Conservation (phyloP, 1,284 basidiomycete species). For the Retiboletus flavoniger region DNA sequence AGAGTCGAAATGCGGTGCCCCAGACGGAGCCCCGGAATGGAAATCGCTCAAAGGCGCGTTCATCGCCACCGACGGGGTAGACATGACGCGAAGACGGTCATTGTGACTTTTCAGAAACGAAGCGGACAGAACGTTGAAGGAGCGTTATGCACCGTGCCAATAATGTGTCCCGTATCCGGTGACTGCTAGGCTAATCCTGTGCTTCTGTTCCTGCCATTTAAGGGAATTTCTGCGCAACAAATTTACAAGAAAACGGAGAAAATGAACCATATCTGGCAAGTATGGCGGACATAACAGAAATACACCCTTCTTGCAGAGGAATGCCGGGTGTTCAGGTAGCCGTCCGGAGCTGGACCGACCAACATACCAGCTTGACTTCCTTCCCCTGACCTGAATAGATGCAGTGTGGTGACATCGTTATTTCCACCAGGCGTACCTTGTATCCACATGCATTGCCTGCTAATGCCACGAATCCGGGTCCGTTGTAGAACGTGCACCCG, state of each 20-base stretch:
- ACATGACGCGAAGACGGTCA: constrained; percentile 28
- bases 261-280: constrained; percentile 3
- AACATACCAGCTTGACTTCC: constrained; percentile 9
- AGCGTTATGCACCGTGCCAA: constrained; percentile 6
- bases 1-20: constrained; percentile 32
- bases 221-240: neutral
- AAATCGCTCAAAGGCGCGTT: constrained; percentile 18
- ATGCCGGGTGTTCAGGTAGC: constrained; percentile 22
- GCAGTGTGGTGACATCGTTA: constrained; percentile 25
- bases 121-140: constrained; percentile 8
- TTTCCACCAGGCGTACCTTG: constrained; percentile 15
- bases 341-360: constrained; percentile 19
- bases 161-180: constrained; percentile 25
- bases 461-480: constrained; percentile 2
- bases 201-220: constrained; percentile 6
- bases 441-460: constrained; percentile 24
- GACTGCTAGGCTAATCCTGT: constrained; percentile 27
- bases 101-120: constrained; percentile 10
- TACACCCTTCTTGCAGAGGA: constrained; percentile 1
- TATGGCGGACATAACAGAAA: constrained; percentile 5
- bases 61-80: constrained; percentile 32
- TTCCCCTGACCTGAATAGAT: constrained; percentile 15
- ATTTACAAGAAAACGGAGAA: neutral
- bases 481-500: neutral
- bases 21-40: constrained; percentile 16